These are phyloP conservation scores for Scedosporium boydii DNA, from an alignment of 2,329 filamentous ascomycete genomes.

Conservation along the genomic window DNA sequence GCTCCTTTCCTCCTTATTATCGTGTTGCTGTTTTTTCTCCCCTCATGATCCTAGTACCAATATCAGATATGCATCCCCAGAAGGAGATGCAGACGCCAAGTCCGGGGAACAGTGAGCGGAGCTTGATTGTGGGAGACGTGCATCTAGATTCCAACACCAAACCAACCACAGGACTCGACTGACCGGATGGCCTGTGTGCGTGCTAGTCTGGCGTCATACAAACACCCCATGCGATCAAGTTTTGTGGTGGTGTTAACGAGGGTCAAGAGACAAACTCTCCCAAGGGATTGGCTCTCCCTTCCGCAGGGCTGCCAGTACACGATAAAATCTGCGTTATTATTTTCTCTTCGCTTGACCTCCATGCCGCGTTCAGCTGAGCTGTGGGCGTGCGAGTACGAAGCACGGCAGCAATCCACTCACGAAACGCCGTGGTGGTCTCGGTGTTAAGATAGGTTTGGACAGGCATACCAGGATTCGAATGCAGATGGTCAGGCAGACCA, in stretches of 20 bases:
- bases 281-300: not conserved
- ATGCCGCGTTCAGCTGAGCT: too few species aligned
- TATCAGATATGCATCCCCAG: not conserved
- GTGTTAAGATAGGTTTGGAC: too few species aligned
- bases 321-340: not conserved
- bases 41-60: not conserved
- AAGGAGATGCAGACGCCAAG: not conserved
- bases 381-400: too few species aligned
- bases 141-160: not conserved
- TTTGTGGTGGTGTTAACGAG: not conserved
- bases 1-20: not conserved
- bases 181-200: not conserved
- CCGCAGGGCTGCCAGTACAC: not conserved
- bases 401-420: too few species aligned
- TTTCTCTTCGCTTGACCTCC: not conserved
- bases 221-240: not conserved
- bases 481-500: too few species aligned
- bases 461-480: too few species aligned
- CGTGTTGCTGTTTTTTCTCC: not conserved
- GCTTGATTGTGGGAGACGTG: not conserved
- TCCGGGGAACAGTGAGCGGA: not conserved
- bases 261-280: not conserved
- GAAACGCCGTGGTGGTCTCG: too few species aligned
- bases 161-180: not conserved
- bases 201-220: not conserved